Base-by-base conservation (phyloP, 441 rosid species). In the Mallotus japonicus region DNA sequence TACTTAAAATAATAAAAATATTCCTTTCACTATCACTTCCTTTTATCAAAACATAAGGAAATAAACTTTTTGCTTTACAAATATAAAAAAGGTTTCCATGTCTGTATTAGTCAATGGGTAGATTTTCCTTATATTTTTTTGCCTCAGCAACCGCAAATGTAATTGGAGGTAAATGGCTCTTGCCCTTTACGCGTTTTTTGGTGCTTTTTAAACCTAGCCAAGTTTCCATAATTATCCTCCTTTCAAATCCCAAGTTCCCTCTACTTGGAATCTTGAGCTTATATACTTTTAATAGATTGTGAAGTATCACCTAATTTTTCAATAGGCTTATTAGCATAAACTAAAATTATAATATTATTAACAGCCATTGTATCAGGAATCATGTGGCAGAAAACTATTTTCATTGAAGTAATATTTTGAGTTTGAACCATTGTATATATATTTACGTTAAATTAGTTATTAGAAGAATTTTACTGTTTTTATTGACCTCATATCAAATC, bases 181-280 rank as follows among this genome's bases (percentile, higher is more conserved):
- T 59, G 66, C 78, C 13, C 49, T 73, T 68, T 4, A 80, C 84
- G 83, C 83, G 83, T 66, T 81, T 78, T 79, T 55, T 42, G 32
- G 32, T 32, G 20, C 12, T 59, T 15, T 10, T 28, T 28, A 28
- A 20, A 17, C 42, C 49, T 50, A 5, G 24, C 4, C 12, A 40
- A 50, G 51, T 78, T 78, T 76, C 79, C 84, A 78, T 62, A 65
- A 40, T 53, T 79, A 63, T 67, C 60, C 79, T 58, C 34, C 12
- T 49, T 69, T 61, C 11, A 64, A 73, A 32, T 13, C 5, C 50
- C 5, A n/a, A 28, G 50, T 37, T 59, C 44, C 66, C 7, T 54
- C 20, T 6, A 54, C 58, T 54, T 16, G 46, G 46, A 42, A 3
- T 42, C 46, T 42, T 42, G 46, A 42, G 46, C 10, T 3, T 42